Percentiles rank a stretch among this genome's conserved stretches.
Conservation (phyloP, 2,329 filamentous ascomycete genomes). For the Grosmannia clavigera region DNA sequence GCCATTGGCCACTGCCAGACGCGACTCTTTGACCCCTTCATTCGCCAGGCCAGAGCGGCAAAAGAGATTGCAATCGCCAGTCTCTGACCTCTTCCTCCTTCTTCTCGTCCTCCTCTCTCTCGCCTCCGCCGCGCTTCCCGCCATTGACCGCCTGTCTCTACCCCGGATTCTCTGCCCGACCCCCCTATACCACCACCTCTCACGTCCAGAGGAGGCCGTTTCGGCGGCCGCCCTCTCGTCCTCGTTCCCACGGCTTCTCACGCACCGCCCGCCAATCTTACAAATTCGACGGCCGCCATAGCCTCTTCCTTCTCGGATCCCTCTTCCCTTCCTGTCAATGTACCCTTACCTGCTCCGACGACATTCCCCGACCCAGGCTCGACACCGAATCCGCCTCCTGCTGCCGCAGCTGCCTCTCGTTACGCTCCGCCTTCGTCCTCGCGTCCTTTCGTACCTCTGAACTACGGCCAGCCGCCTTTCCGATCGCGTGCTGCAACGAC, state of each 20-base stretch:
- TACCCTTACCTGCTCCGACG: background rate
- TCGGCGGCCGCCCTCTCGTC: slow-evolving; percentile 29
- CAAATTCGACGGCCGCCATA: slow-evolving; percentile 7
- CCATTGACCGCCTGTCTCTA: background rate
- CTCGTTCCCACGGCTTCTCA: slow-evolving; percentile 37
- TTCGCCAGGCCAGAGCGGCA: slow-evolving; percentile 7
- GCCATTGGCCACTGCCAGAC: slow-evolving; percentile 8
- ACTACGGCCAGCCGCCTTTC: slow-evolving; percentile 28
- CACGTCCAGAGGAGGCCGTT: slow-evolving; percentile 26
- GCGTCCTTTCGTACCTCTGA: slow-evolving; percentile 8
- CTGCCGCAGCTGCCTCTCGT: background rate
- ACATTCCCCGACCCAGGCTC: background rate
- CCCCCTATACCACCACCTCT: background rate
- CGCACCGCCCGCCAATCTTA: slow-evolving; percentile 18
- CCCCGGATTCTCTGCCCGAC: background rate
- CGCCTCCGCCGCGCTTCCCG: background rate
- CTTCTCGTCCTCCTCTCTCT: background rate
- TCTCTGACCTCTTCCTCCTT: background rate
- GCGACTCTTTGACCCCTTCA: background rate
- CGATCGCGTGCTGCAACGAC: slow-evolving; percentile 25
- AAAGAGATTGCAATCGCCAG: slow-evolving; percentile 6
- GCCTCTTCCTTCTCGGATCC: background rate
- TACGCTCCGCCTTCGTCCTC: background rate
- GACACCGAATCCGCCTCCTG: background rate
- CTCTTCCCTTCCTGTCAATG: background rate